These are phyloP conservation scores for Pythium volutum DNA, from an alignment of 352 stramenopile species.

Conservation along the genomic window DNA sequence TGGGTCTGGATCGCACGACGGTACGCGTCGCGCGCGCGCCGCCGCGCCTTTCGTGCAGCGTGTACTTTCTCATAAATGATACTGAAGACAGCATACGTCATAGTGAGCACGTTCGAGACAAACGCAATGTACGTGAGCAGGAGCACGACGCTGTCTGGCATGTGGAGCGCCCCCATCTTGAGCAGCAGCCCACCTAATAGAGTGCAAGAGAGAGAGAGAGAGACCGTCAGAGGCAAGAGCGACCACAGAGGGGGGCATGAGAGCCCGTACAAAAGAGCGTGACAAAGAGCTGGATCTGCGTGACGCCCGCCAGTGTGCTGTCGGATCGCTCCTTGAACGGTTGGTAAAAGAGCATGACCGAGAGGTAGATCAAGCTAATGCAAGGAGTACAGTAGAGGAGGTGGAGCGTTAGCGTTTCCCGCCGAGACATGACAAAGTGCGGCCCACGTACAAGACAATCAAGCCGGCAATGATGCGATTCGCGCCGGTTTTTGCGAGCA, in stretches of 20 bases:
- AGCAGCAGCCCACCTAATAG: slow-evolving; percentile 56
- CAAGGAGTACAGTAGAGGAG: too few species aligned
- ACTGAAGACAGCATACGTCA: slow-evolving; percentile 46
- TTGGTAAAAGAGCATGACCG: slow-evolving; percentile 68
- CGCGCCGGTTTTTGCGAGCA: slow-evolving; percentile 57
- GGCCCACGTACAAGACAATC: slow-evolving; percentile 57
- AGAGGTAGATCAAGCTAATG: slow-evolving; percentile 79
- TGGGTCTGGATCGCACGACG: slow-evolving; percentile 41
- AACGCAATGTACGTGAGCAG: slow-evolving; percentile 57
- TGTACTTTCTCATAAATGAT: slow-evolving; percentile 65
- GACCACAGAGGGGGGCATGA: background rate
- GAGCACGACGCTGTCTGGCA: slow-evolving; percentile 37
- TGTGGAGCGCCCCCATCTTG: slow-evolving; percentile 57
- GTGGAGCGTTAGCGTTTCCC: too few species aligned
- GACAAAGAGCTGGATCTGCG: slow-evolving; percentile 77
- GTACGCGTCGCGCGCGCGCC: slow-evolving; percentile 41
- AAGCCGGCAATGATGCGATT: slow-evolving; percentile 71
- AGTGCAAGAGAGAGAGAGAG: background rate
- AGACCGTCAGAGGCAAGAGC: background rate
- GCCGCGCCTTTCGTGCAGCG: slow-evolving; percentile 23
- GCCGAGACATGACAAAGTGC: too few species aligned
- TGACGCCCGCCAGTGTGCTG: slow-evolving; percentile 56
- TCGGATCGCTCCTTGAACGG: slow-evolving; percentile 63
- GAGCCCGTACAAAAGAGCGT: slow-evolving; percentile 65
- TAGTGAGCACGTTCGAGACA: slow-evolving; percentile 46